Evolutionary conservation across 495 filamentous ascomycete species (phyloP).

Genomic region (Durotheca rogersii): DNA sequence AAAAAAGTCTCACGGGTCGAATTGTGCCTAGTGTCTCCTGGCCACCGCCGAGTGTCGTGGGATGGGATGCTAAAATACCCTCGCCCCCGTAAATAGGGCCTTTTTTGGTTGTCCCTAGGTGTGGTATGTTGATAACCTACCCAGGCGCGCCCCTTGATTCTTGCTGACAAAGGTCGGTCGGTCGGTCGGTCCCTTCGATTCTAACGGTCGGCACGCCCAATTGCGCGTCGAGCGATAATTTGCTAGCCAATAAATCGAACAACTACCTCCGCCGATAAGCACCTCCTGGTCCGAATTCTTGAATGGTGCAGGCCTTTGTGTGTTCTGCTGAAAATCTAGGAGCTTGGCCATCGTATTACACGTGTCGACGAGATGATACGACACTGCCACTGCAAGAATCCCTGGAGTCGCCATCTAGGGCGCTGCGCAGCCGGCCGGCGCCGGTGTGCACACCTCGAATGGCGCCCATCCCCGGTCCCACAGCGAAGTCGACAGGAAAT

Average conservation of each 20-base stretch:
- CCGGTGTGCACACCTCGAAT: background rate
- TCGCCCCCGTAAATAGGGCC: too few species aligned
- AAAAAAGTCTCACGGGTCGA: background rate
- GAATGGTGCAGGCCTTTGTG: background rate
- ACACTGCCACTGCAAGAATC: background rate
- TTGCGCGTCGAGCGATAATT: too few species aligned
- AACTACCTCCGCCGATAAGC: conserved; percentile 1
- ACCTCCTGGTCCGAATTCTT: background rate
- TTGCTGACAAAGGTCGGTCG: too few species aligned
- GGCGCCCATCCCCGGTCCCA: conserved; percentile 1
- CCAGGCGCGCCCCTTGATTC: too few species aligned
- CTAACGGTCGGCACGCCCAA: too few species aligned
- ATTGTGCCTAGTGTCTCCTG: too few species aligned
- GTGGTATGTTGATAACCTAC: conserved; percentile 3
- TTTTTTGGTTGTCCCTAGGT: too few species aligned
- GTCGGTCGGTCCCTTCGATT: too few species aligned
- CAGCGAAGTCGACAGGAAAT: background rate
- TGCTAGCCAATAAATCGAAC: background rate
- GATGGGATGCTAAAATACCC: too few species aligned
- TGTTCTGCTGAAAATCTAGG: background rate
- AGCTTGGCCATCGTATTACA: background rate
- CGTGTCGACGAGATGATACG: conserved; percentile 14
- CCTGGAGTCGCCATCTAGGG: conserved; percentile 5
- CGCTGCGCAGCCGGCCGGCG: conserved; percentile 20
- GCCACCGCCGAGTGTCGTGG: too few species aligned